A percentile compares a stretch with the other conserved stretches of the same genome.
These are phyloP conservation scores for Barnettozyma hawaiiensis DNA, from an alignment of 1,139 yeast genomes.

Conservation along the genomic window DNA sequence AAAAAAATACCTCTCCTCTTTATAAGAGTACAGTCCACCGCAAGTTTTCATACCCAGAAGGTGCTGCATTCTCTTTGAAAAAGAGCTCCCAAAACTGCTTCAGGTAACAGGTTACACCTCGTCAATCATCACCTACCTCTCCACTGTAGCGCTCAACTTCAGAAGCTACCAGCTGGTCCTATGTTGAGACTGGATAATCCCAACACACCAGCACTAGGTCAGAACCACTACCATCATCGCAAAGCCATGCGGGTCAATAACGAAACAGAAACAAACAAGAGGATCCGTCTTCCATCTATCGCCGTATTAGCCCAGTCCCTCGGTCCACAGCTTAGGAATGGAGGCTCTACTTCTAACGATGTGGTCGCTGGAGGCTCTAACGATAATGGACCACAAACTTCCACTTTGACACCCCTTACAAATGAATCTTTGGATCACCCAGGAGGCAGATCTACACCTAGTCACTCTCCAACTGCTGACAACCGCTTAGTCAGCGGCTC, in stretches of 20 bases:
- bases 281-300: constrained; percentile 6
- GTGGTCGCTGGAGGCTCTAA: not conserved
- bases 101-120: not conserved
- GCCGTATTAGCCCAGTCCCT: constrained; percentile 5
- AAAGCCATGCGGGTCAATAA: not conserved
- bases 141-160: not conserved
- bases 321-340: not conserved
- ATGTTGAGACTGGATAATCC: constrained; percentile 1
- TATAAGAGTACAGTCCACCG: not conserved
- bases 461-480: not conserved
- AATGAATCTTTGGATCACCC: not conserved
- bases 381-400: not conserved
- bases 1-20: too few relatives aligned
- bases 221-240: not conserved
- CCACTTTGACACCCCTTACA: not conserved
- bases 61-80: not conserved
- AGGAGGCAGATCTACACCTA: not conserved
- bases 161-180: not conserved
- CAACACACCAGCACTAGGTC: not conserved
- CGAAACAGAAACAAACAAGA: not conserved
- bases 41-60: not conserved
- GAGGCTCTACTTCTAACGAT: not conserved
- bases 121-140: not conserved
- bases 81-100: not conserved
- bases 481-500: not conserved